Conservation (phyloP, 106 monocot genomes). For the Acorus calamus region DNA sequence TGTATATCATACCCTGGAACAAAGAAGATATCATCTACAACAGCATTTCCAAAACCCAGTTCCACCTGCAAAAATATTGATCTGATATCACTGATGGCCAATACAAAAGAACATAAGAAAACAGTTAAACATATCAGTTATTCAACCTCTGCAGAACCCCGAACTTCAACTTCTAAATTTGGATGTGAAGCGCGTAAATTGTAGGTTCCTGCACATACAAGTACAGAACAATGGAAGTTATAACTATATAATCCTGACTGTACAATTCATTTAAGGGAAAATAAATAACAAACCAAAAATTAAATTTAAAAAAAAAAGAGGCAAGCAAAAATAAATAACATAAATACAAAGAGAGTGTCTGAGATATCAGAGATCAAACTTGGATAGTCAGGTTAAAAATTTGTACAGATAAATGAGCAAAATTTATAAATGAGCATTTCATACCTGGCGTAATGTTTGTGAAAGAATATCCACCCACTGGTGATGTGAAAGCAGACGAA, state of each 20-base stretch:
- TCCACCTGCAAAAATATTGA: slow-evolving; percentile 39
- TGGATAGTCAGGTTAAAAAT: background rate
- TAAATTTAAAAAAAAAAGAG: background rate
- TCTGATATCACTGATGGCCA: too few relatives aligned
- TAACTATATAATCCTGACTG: background rate
- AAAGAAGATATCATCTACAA: slow-evolving; percentile 64
- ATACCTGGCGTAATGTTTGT: slow-evolving; percentile 77
- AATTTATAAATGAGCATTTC: too few relatives aligned
- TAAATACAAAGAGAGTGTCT: background rate
- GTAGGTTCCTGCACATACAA: slow-evolving; percentile 49
- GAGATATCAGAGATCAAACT: background rate
- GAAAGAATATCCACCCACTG: slow-evolving; percentile 61
- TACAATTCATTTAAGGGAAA: background rate
- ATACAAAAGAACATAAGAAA: background rate
- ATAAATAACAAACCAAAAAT: background rate
- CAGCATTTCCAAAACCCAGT: slow-evolving; percentile 75
- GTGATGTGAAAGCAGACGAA: slow-evolving; percentile 64
- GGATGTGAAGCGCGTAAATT: slow-evolving; percentile 70
- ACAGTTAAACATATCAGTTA: slow-evolving; percentile 1
- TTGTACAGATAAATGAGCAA: background rate
- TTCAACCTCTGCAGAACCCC: slow-evolving; percentile 71
- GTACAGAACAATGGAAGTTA: background rate
- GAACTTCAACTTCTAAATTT: slow-evolving; percentile 55
- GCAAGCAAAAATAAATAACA: background rate
- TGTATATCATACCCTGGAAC: slow-evolving; percentile 80